phyloP scores from a whole-genome alignment of 352 stramenopile species.

The Hyaloperonospora arabidopsidis region DNA sequence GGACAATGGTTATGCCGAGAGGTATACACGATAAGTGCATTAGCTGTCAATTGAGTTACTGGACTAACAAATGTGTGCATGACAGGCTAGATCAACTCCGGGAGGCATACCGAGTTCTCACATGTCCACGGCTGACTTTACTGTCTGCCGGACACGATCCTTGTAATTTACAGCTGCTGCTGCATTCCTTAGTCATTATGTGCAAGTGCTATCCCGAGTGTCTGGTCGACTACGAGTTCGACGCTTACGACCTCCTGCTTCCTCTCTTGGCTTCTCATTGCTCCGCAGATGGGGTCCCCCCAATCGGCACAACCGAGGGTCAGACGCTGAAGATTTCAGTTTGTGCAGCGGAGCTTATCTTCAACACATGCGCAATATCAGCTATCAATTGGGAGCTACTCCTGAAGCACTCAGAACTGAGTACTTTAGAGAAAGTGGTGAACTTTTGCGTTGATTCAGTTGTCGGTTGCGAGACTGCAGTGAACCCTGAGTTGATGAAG shows the following conservation, averaged over 20 bases:
- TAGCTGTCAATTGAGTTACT: background rate
- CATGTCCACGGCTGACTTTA: constrained; percentile 53
- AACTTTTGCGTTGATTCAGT: constrained; percentile 63
- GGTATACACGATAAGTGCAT: constrained; percentile 24
- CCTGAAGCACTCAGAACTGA: constrained; percentile 38
- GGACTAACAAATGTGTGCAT: constrained; percentile 6
- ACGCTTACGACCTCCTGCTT: constrained; percentile 58
- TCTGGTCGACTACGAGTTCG: constrained; percentile 56
- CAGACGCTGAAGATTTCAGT: constrained; percentile 56
- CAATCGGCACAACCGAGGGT: constrained; percentile 33
- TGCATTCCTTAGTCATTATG: constrained; percentile 57
- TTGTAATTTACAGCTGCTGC: constrained; percentile 55
- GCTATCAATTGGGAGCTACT: constrained; percentile 46
- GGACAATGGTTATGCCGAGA: constrained; percentile 32
- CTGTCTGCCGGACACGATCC: constrained; percentile 65
- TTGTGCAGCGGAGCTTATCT: constrained; percentile 55
- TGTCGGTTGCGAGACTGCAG: constrained; percentile 26
- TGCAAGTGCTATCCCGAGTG: constrained; percentile 51
- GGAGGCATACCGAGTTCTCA: constrained; percentile 64
- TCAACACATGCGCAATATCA: constrained; percentile 59
- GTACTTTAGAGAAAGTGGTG: constrained; percentile 53
- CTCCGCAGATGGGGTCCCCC: constrained; percentile 34
- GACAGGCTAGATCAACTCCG: constrained; percentile 35
- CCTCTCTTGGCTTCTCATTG: constrained; percentile 51
- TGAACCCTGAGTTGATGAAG: constrained; percentile 32